Percentiles rank a stretch among this genome's conserved stretches.
phyloP scores from a whole-genome alignment of 129 eudicot genomes.

The Chrysanthemum lavandulifolium region DNA sequence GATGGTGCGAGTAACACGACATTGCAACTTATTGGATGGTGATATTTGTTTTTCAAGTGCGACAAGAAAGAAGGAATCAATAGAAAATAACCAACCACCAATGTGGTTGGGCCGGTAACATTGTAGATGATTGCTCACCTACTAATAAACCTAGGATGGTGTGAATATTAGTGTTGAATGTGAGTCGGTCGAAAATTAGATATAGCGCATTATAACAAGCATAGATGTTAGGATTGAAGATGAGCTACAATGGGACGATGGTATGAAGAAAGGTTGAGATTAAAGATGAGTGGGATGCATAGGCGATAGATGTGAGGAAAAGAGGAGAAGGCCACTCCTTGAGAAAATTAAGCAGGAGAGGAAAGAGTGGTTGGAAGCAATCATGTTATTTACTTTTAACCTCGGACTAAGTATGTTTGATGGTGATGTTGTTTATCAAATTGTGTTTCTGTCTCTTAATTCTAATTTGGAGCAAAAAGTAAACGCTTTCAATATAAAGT shows the following conservation, averaged over 20 bases:
- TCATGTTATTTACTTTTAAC: slow-evolving; percentile 27
- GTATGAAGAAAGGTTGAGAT: background rate
- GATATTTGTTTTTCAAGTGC: slow-evolving; percentile 24
- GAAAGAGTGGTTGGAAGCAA: slow-evolving; percentile 2
- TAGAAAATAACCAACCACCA: background rate
- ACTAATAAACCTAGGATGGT: slow-evolving; percentile 5
- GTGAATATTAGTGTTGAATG: background rate
- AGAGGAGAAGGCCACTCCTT: background rate
- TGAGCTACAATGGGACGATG: background rate
- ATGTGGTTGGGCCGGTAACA: background rate
- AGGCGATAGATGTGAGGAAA: slow-evolving; percentile 1
- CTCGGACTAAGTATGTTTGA: slow-evolving; percentile 6
- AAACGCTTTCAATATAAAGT: too few species aligned
- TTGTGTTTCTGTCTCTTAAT: background rate
- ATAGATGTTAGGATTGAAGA: too few species aligned
- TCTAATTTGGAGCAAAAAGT: too few species aligned
- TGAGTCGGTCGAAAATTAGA: background rate
- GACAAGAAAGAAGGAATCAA: slow-evolving; percentile 18
- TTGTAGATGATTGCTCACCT: background rate
- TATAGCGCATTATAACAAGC: background rate
- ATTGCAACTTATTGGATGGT: slow-evolving; percentile 13
- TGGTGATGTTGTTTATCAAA: background rate
- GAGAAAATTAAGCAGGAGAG: background rate
- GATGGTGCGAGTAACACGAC: slow-evolving; percentile 12
- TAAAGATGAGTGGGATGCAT: background rate